These are phyloP conservation scores for Calocybe cyanea DNA, from an alignment of 768 basidiomycete genomes.

Conservation along the genomic window DNA sequence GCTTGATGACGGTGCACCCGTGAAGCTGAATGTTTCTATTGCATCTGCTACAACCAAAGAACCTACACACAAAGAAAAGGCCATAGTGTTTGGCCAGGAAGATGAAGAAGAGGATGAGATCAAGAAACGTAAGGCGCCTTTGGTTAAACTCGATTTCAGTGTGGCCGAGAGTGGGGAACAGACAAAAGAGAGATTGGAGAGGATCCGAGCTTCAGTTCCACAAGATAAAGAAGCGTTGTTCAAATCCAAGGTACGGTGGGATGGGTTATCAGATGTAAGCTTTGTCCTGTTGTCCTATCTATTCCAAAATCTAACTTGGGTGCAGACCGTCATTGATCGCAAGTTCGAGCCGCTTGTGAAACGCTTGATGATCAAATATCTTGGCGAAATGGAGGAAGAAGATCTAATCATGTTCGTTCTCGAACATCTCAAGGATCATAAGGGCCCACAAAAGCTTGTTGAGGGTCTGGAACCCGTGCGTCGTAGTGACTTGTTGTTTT, in stretches of 20 bases:
- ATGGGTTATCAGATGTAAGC: constrained; percentile 82
- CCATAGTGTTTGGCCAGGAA: constrained; percentile 70
- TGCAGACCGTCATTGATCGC: constrained; percentile 74
- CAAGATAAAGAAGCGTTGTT: constrained; percentile 74
- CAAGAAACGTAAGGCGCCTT: constrained; percentile 77
- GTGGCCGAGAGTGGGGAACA: constrained; percentile 78
- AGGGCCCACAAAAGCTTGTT: constrained; percentile 76
- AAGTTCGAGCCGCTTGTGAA: constrained; percentile 87
- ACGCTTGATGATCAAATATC: constrained; percentile 77
- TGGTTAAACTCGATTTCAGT: constrained; percentile 90
- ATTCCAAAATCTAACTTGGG: constrained; percentile 12
- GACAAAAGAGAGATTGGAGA: constrained; percentile 74
- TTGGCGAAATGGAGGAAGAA: constrained; percentile 91
- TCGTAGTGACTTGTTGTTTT: constrained; percentile 15
- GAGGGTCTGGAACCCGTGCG: constrained; percentile 91
- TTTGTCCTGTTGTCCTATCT: constrained; percentile 8
- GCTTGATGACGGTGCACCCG: constrained; percentile 88
- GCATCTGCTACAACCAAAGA: constrained; percentile 44
- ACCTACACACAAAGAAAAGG: constrained; percentile 44
- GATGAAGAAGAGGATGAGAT: constrained; percentile 87
- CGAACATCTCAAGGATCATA: constrained; percentile 90
- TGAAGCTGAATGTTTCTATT: constrained; percentile 78
- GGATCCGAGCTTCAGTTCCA: constrained; percentile 71
- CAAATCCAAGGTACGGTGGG: constrained; percentile 88
- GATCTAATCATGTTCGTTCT: constrained; percentile 92